These are phyloP conservation scores for Odonthalia washingtoniensis DNA, from an alignment of 31 red algal species.

Conservation along the genomic window DNA sequence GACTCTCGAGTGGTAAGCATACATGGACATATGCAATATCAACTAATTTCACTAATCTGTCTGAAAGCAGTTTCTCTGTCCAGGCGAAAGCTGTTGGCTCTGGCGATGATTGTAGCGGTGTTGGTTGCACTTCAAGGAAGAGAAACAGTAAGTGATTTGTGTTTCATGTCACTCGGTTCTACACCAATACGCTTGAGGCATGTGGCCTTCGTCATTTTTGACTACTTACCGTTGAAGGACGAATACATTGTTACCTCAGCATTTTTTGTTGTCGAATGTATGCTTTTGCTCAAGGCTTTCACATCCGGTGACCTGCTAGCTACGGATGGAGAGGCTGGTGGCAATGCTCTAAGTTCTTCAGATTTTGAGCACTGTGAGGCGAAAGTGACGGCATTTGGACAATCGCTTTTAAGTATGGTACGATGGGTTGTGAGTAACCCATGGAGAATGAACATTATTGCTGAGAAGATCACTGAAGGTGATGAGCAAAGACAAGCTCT, in stretches of 20 bases:
- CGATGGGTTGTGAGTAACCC: not conserved
- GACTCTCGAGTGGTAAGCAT: not conserved
- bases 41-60: conserved; percentile 43
- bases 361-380: no score
- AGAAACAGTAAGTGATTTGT: conserved; percentile 25
- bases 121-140: conserved; percentile 30
- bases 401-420: not conserved
- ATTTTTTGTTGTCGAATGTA: no score
- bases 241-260: no score
- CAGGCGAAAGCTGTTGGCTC: not conserved
- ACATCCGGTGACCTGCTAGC: no score
- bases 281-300: no score
- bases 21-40: conserved; percentile 21
- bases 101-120: not conserved
- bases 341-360: no score
- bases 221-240: conserved; percentile 39
- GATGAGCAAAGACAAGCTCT: not conserved
- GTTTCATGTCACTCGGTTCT: not conserved
- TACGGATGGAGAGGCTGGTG: no score
- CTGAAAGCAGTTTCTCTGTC: not conserved
- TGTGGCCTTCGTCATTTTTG: conserved; percentile 20
- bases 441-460: not conserved
- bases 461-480: no score
- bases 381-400: no score
- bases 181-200: conserved; percentile 7